These are phyloP conservation scores for Medicago arabica DNA, from an alignment of 306 rosid genomes.

Conservation along the genomic window DNA sequence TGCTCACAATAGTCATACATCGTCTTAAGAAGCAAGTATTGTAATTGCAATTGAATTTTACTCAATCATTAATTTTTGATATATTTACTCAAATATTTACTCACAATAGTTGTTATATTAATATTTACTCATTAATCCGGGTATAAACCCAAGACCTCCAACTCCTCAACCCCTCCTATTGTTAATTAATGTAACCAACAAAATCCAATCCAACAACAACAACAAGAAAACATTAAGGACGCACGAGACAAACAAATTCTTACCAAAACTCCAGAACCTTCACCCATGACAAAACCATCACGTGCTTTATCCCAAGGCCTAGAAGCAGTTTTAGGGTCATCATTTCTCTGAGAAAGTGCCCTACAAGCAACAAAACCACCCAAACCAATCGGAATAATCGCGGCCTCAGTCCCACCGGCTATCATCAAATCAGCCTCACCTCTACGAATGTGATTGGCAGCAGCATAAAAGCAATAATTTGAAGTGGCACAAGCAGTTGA, in stretches of 20 bases:
- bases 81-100: too few species aligned
- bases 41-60: neutral
- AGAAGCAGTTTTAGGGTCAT: slow-evolving; percentile 97
- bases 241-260: slow-evolving; percentile 36
- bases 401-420: slow-evolving; percentile 99
- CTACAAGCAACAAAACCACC: slow-evolving; percentile 98
- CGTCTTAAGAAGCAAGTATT: neutral
- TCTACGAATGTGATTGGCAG: slow-evolving; percentile 96
- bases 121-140: too few species aligned
- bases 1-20: neutral
- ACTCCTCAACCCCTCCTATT: too few species aligned
- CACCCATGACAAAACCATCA: slow-evolving; percentile 99
- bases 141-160: too few species aligned
- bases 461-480: slow-evolving; percentile 93
- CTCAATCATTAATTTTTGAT: neutral
- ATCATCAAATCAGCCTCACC: slow-evolving; percentile 98
- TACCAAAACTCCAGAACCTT: slow-evolving; percentile 98
- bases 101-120: too few species aligned
- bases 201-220: too few species aligned
- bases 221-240: neutral
- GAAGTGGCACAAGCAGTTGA: slow-evolving; percentile 99
- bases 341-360: slow-evolving; percentile 94
- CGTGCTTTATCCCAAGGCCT: slow-evolving; percentile 99
- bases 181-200: slow-evolving; percentile 12
- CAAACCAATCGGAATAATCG: slow-evolving; percentile 87